Evolutionary conservation across 306 rosid genomes (phyloP), one percentile per base, ranked within the genome.

Genomic region (Begonia fuchsioides): DNA sequence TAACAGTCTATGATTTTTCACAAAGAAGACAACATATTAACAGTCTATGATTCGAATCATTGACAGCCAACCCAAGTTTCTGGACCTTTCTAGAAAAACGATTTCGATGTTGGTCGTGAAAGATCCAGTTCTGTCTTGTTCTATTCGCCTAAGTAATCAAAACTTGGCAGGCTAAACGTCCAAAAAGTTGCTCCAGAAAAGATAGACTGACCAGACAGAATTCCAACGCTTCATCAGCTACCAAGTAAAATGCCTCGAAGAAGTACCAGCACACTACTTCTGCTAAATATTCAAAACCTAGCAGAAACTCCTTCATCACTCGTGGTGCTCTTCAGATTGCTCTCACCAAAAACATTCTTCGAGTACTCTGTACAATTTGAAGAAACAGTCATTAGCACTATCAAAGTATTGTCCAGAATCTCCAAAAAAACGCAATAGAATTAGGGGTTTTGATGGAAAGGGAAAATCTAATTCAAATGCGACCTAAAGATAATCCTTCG

Each of bases 241-340:
- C 46, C n/a, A 68, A 74, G 50, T 68, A 49, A 60, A 71, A 56
- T 13, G 62, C 77, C 38, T 65, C 61, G 54, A 61, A 14, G 60
- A 60, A 65, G 54, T 55, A 76, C 62, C 68, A 65, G 66, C 50
- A 58, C 50, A 58, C 13, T 47, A 53, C 60, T 60, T 60, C 74
- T 62, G 66, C 61, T 10, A 71, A 50, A 67, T 50, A 69, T 17
- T 71, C 73, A 46, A 68, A 72, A 41, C 26, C 61, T 19, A 58
- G 39, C 44, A 41, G 12, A 41, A 41, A 41, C n/a, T 41, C 45
- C 14, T 13, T 41, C 45, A 41, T 41, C n/a, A 4, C 14, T 41
- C 45, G n/a, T 13, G 0, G 14, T n/a, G 45, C 5, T 41, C 14
- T n/a, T 41, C 35, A 26, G 7, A 26, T 26, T 26, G 35, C 35